Base-by-base conservation (phyloP, 805 yeast genomes). In the Wickerhamiella azymoides region DNA sequence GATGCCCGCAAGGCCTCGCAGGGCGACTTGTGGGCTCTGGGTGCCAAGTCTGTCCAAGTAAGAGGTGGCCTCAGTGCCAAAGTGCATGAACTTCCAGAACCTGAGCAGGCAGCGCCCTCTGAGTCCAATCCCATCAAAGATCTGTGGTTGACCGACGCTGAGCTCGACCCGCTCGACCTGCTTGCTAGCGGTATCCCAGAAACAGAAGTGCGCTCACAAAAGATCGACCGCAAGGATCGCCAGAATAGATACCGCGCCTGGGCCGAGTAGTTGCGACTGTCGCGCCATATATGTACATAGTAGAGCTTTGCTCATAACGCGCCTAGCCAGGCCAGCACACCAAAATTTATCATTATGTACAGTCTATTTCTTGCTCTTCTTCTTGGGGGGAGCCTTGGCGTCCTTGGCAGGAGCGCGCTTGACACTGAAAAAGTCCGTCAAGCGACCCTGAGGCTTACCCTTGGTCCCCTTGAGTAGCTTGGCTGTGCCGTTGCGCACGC, bases 361-460 rank as follows among this genome's bases (percentile, higher is more conserved):
- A 28, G 19, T 13, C 18, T 27, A 21, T 40, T 30, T 39, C 13
- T 21, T 28, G 35, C 46, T 46, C 9, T 39, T 26, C 35, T 43
- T 43, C 24, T 47, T 47, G 2, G 45, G 14, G 14, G 43, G 18
- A 14, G 21, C 19, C 18, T 49, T 40, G 16, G 49, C 17, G 19
- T 45, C 37, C n/a, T 33, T 16, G 10, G 26, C 28, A 1, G 47
- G 33, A 2, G 46, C 43, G 7, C 50, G 45, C 26, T 48, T 48
- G 1, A 79, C 84, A 56, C 77, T 76, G 66, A 92, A 92, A 58
- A 92, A 92, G 1, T 95, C 93, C 59, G 92, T 96, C 24, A 89
- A 64, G 54, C 97, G 74, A 6, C 92, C 96, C 61, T 92, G 98
- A 2, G 83, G 81, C 2, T 93, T 89, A 1, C 81, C 70, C 57